Evolutionary conservation across 495 filamentous ascomycete genomes (phyloP), one percentile per base, ranked within the genome.

Genomic region (Penicillium turbatum): DNA sequence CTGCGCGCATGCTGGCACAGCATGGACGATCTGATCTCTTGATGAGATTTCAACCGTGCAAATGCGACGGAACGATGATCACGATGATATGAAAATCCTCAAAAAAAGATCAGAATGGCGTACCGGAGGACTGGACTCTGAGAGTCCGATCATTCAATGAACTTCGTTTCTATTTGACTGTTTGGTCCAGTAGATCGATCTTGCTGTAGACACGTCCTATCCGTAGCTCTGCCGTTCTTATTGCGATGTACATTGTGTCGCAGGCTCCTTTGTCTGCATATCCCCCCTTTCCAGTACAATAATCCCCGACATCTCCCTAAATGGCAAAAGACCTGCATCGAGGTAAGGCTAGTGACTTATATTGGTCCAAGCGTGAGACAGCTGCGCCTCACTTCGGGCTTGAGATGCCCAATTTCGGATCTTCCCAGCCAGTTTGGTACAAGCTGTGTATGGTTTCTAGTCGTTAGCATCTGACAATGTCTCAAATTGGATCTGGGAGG

Each of bases 301-400:
- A 31, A 34, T 13, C 21, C 8, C 11, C 16, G 10, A 32, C 19
- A n/a, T 21, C 3, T 7, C 38, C 30, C 9, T 12, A 43, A 27
- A 32, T 0, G 26, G 47, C 4, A 48, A 51, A 43, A 29, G 49
- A 51, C 15, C 39, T 19, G n/a, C 37, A 29, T 11, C 48, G 11
- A 35, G 2, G 37, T 29, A 42, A 35, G 38, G 30, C 49, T 43
- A 43, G 37, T 42, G 17, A 17, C 21, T n/a, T 24, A 39, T 32
- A 39, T 42, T 51, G 29, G 49, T 43, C 49, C 29, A 51, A 43
- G 38, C 38, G 40, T 36, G 17, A 43, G 38, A 42, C 48, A 43
- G 11, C 38, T 51, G 38, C 38, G 38, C 49, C 38, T 51, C 49
- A 30, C 30, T 34, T 35, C 24, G 16, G 17, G 8, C 36, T 21